Conservation (phyloP, 2,329 filamentous ascomycete genomes). For the Sporothrix dimorphospora region DNA sequence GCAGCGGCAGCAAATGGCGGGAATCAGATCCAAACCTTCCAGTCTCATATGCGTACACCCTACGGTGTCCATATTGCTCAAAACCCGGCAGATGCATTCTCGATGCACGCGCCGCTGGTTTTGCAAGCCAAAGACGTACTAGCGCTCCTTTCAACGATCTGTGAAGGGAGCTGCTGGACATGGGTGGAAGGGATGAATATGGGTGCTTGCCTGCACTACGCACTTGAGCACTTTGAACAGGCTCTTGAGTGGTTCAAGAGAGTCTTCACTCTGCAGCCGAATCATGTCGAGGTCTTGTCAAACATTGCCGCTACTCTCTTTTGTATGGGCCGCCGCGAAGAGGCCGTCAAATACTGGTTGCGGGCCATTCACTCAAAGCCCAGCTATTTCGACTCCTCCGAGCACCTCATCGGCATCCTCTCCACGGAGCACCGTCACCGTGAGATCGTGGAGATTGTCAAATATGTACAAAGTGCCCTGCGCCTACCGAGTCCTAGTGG, state of each 20-base stretch:
- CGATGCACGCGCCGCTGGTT: slow-evolving; percentile 43
- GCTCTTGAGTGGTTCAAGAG: slow-evolving; percentile 75
- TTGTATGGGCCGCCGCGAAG: slow-evolving; percentile 77
- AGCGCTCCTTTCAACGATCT: slow-evolving; percentile 72
- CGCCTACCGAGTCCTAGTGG: slow-evolving; percentile 45
- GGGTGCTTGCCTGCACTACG: slow-evolving; percentile 89
- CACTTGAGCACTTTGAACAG: slow-evolving; percentile 79
- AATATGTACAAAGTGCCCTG: slow-evolving; percentile 77
- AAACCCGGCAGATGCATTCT: slow-evolving; percentile 36
- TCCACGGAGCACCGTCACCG: slow-evolving; percentile 78
- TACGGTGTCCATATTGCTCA: slow-evolving; percentile 29
- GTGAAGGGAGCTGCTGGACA: slow-evolving; percentile 77
- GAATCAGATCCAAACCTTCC: slow-evolving; percentile 29
- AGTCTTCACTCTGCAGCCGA: slow-evolving; percentile 58
- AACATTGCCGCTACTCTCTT: slow-evolving; percentile 90
- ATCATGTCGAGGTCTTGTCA: slow-evolving; percentile 88
- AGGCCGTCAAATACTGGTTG: slow-evolving; percentile 85
- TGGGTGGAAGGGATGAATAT: slow-evolving; percentile 95
- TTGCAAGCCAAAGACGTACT: slow-evolving; percentile 67
- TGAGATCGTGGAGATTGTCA: slow-evolving; percentile 86
- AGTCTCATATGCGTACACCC: slow-evolving; percentile 29
- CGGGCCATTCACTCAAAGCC: slow-evolving; percentile 81
- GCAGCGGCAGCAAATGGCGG: slow-evolving; percentile 13
- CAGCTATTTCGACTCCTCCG: slow-evolving; percentile 90
- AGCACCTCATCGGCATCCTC: slow-evolving; percentile 86